Base-by-base conservation (phyloP, 352 stramenopile genomes). In the Globisporangium yorkense region DNA sequence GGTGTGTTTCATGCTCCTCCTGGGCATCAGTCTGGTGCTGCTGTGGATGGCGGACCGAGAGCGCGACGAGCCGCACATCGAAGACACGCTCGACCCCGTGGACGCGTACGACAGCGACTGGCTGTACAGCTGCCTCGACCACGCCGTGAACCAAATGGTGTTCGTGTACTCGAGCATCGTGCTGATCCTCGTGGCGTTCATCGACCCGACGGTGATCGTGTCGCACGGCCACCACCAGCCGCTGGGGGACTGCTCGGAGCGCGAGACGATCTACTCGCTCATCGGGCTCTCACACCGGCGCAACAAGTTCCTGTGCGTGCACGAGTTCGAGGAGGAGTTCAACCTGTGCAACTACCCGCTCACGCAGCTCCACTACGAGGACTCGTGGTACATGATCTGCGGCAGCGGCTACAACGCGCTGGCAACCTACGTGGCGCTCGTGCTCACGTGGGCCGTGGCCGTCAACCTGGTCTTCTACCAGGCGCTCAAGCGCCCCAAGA, bases 341-440 rank as follows among this genome's bases (percentile, higher is more conserved):
- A 89, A 85, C 48, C 47, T 94, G 27, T 94, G 84, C 72, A 89
- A 88, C 62, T 87, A 87, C 60, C 84, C 84, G 0, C 62, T 87
- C 56, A 74, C 77, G n/a, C 80, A 91, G 62, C 57, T 91, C 62
- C 61, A 76, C 45, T 81, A 82, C 51, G 72, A 89, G 55, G 75
- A 92, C 54, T 80, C 74, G 48, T 91, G 80, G 81, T 94, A 92
- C 67, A 89, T 88, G 74, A 87, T 94, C 63, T 94, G 84, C 68
- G 84, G 84, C 27, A 80, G 80, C 41, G 68, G 72, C 49, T 92
- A 91, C 70, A 62, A 46, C 40, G 68, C 77, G 50, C 85, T 74
- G 31, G 50, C 67, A 31, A 84, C 79, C 21, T 89, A 87, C 62
- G 59, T 81, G 41, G 67, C 63, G 16, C 52, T 88, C 18, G 70